Conservation (phyloP, 73 alveolate genomes). For the Paramecium tetraurelia region DNA sequence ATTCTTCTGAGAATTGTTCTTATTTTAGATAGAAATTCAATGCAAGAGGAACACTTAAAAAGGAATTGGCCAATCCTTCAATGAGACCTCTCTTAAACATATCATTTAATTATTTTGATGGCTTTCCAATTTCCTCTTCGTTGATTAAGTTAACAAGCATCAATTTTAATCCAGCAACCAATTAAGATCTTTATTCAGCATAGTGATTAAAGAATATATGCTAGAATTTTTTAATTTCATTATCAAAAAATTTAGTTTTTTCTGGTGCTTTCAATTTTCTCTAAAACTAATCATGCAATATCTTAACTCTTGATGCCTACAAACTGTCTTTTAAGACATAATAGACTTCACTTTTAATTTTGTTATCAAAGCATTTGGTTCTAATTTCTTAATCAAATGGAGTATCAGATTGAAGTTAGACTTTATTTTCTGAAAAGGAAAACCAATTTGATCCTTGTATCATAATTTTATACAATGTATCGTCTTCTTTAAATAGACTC, state of each 20-base stretch:
- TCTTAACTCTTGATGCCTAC: not conserved
- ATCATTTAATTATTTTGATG: not conserved
- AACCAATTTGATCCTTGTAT: not conserved
- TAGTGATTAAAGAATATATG: not conserved
- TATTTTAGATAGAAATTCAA: not conserved
- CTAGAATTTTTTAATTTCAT: not conserved
- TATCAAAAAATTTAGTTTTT: not conserved
- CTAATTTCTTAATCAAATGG: conserved; percentile 14
- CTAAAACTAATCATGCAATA: not conserved
- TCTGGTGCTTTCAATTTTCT: not conserved
- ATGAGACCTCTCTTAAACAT: not conserved
- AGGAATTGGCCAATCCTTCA: not conserved
- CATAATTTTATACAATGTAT: not conserved
- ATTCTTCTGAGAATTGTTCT: not conserved
- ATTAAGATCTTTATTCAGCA: conserved; percentile 39
- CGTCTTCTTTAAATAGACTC: not conserved
- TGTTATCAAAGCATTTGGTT: not conserved
- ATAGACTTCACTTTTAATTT: not conserved
- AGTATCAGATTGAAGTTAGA: not conserved
- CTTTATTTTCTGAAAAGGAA: not conserved
- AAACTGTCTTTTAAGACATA: not conserved
- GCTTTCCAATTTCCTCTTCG: not conserved
- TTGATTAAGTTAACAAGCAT: not conserved
- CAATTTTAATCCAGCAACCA: not conserved
- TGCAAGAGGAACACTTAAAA: not conserved